Evolutionary conservation across 106 monocot genomes (phyloP), one percentile per base, ranked within the genome.

Genomic region (Allium fistulosum): DNA sequence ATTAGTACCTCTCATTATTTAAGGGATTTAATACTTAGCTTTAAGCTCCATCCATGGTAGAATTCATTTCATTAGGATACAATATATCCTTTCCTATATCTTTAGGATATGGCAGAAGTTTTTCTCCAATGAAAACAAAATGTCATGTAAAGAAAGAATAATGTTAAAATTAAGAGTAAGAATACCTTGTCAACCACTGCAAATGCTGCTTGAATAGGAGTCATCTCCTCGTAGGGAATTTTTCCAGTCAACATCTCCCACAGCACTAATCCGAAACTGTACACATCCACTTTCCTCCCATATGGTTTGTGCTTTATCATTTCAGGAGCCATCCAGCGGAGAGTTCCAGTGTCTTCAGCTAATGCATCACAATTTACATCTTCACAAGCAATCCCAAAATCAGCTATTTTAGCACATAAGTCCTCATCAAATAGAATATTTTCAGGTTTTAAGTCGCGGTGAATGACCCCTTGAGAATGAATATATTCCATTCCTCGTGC

Each of bases 241-340:
- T 62, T 85, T 51, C 85, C 85, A 7, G 82, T 76, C 7, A 78
- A 50, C 85, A 85, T 85, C 73, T 90, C 90, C 82, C 83, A 90
- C 10, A 90, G 48, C n/a, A 90, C 27, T 28, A 85, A 52, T 26
- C 90, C 90, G 62, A 90, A 90, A 59, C 90, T 85, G 49, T 85
- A 85, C 6, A 90, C 82, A 75, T 90, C 90, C 27, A 78, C 90
- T 71, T 90, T 90, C 53, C 69, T 66, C 61, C 83, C 80, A 68
- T 85, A 90, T 49, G 66, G 75, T 63, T 85, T 85, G 55, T 76
- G 73, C 57, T 81, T 85, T 65, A 85, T 90, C 90, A 90, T 90
- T 75, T 90, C 85, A n/a, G 90, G 90, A 16, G 90, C 85, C 82
- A 80, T 85, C 90, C 83, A 90, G n/a, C 82, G 78, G 49, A 74